These are phyloP conservation scores for Macrocybe gigantea DNA, from an alignment of 768 basidiomycete genomes.

Conservation along the genomic window DNA sequence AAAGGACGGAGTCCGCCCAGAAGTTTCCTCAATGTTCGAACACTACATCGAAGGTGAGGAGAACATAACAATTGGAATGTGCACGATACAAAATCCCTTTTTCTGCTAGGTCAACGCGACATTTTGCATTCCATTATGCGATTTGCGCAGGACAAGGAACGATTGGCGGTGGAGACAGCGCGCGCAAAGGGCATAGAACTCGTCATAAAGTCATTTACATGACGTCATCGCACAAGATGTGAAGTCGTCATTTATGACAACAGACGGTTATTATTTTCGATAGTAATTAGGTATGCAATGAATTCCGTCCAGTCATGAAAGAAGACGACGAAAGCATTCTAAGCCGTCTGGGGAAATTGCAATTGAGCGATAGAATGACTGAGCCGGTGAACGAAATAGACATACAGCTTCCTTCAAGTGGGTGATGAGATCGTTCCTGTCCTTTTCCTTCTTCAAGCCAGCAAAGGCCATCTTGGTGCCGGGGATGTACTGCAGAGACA, in stretches of 20 bases:
- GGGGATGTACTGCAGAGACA: slow-evolving; percentile 67
- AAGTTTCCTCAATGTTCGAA: slow-evolving; percentile 59
- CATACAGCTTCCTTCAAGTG: slow-evolving; percentile 57
- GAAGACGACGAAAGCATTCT: no score
- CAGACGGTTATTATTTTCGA: no score
- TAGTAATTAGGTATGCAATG: no score
- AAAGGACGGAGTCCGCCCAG: slow-evolving; percentile 34
- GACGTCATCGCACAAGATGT: not conserved
- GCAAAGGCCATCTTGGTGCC: slow-evolving; percentile 99
- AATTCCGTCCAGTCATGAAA: no score
- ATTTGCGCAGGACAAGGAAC: slow-evolving; percentile 43
- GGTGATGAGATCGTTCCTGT: slow-evolving; percentile 90
- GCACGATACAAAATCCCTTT: not conserved
- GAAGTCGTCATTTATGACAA: not conserved
- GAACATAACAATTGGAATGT: not conserved
- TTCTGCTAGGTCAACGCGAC: slow-evolving; percentile 46
- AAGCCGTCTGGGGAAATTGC: no score
- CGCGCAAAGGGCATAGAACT: slow-evolving; percentile 48
- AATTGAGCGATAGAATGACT: no score
- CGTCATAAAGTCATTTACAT: slow-evolving; percentile 22
- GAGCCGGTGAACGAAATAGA: not conserved
- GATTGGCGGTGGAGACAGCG: slow-evolving; percentile 41
- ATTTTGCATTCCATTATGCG: slow-evolving; percentile 49
- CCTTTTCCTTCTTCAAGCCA: slow-evolving; percentile 98
- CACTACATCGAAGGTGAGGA: slow-evolving; percentile 61